Evolutionary conservation across 1,284 basidiomycete genomes (phyloP).

Genomic region (Cryptococcus hybrid): DNA sequence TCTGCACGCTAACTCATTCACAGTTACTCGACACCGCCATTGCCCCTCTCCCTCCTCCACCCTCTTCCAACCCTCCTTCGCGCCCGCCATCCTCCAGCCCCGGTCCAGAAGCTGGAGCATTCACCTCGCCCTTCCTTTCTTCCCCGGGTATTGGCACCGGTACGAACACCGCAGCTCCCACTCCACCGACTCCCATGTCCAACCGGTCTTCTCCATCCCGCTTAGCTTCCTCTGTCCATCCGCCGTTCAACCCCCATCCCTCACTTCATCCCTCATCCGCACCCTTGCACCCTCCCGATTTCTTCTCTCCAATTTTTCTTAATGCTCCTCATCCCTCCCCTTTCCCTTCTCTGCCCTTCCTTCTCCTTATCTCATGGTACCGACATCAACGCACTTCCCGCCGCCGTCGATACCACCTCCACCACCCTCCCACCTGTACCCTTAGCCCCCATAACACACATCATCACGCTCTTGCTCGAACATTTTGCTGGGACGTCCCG

Average conservation of each 20-base stretch:
- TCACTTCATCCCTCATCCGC: neutral
- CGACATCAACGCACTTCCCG: too few species aligned
- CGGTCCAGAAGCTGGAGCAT: too few species aligned
- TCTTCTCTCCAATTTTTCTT: neutral
- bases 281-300: neutral
- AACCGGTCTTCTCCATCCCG: neutral
- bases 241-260: constrained; percentile 12
- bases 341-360: too few species aligned
- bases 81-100: too few species aligned
- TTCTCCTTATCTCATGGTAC: too few species aligned
- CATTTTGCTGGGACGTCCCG: constrained; percentile 24
- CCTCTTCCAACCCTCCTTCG: too few species aligned
- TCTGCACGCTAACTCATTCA: neutral
- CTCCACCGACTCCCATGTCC: neutral
- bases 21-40: constrained; percentile 22
- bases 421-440: neutral
- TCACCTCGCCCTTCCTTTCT: too few species aligned
- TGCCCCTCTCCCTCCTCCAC: neutral
- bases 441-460: constrained; percentile 12
- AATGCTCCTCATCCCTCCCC: constrained; percentile 6
- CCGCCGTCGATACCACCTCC: neutral
- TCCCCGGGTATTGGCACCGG: neutral
- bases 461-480: constrained; percentile 24
- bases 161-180: constrained; percentile 18
- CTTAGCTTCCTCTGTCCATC: constrained; percentile 17